Base-by-base conservation (phyloP, 2,329 filamentous ascomycete species). In the Epichloe amarillans region DNA sequence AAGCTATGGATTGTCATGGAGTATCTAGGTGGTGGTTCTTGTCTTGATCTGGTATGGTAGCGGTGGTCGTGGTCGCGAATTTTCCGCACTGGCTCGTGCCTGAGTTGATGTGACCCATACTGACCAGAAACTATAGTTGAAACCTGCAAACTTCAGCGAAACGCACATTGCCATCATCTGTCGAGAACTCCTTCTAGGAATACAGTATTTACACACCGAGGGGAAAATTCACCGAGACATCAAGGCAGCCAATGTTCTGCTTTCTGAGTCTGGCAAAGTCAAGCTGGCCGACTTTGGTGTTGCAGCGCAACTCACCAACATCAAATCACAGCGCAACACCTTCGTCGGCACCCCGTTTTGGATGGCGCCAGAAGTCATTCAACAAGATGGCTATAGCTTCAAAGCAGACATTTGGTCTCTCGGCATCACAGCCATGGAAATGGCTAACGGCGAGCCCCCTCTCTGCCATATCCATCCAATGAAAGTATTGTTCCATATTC, bases 1-100 rank as follows among this genome's bases (percentile, higher is more conserved):
- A 98, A 97, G 70, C 73, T 98, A 73, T 98, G 93, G 93, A 98
- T 98, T 63, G 88, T 97, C 52, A 98, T 98, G 93, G 93, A 98
- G 68, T 98, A 86, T 63, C 73, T 98, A 11, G 93, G 93, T 5
- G 93, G 93, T 56, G 93, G 93, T 40, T 97, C 93, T 17, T 96
- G 93, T 65, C 76, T 96, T 57, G 93, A 98, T 66, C 68, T 98
- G 73, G 87, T 95, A 78, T 61, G 74, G 35, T 35, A 6, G 36
- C 51, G 21, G 10, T 30, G 40, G 26, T 14, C 21, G 19, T 35
- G 19, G 8, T 39, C 38, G 8, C 15, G 3, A 44, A 5, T 33
- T 12, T 12, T 15, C 17, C 14, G 7, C 14, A n/a, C 14, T 4
- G 12, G 23, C 23, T 21, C 8, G 10, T n/a, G 23, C 47, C 33